Evolutionary conservation across 345 rosid genomes (phyloP).

Genomic region (Durio zibethinus): DNA sequence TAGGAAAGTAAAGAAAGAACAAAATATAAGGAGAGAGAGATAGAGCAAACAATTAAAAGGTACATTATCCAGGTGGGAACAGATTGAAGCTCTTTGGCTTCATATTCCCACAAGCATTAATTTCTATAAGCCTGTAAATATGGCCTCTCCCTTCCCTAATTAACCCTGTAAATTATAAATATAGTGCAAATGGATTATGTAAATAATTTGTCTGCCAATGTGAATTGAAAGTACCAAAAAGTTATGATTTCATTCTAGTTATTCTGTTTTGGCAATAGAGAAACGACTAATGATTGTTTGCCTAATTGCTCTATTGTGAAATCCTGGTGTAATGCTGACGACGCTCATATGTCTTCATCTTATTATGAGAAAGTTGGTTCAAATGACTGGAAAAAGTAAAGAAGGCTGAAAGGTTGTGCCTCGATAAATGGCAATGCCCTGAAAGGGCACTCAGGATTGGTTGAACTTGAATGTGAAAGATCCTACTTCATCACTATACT

Average conservation of each 20-base stretch:
- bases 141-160: not conserved
- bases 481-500: too few species aligned
- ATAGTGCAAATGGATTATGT: too few species aligned
- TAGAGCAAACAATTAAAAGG: not conserved
- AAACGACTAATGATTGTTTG: not conserved
- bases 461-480: not conserved
- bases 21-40: not conserved
- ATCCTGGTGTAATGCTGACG: slow-evolving; percentile 1
- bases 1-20: slow-evolving; percentile 4
- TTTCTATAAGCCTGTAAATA: not conserved
- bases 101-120: not conserved
- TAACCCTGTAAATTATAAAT: too few species aligned
- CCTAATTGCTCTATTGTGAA: not conserved
- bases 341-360: not conserved
- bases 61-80: slow-evolving; percentile 1
- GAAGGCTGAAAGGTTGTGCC: not conserved
- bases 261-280: not conserved
- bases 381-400: not conserved
- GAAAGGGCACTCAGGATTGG: not conserved
- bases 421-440: not conserved
- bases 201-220: not conserved
- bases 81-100: not conserved
- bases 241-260: not conserved
- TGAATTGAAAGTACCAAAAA: not conserved
- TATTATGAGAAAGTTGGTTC: not conserved